Evolutionary conservation across 345 rosid species (phyloP).

Genomic region (Hibiscus tridactylites): DNA sequence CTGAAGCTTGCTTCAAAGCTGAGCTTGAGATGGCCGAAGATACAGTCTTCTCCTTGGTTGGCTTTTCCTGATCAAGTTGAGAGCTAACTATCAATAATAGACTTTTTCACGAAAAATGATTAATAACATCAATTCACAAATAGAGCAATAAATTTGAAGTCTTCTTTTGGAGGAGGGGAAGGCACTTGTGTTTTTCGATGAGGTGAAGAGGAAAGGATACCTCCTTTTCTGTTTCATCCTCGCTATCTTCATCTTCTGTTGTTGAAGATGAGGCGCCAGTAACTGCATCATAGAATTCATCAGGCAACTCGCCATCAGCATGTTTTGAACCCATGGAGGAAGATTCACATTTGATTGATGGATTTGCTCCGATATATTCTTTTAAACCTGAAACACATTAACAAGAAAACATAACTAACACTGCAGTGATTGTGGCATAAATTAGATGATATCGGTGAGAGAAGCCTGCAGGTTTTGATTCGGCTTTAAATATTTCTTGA

Average conservation of each 20-base stretch:
- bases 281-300: slow-evolving; percentile 92
- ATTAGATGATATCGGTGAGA: neutral
- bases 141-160: neutral
- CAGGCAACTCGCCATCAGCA: slow-evolving; percentile 51
- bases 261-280: slow-evolving; percentile 51
- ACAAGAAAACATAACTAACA: neutral
- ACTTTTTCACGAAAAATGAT: neutral
- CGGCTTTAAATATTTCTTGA: neutral
- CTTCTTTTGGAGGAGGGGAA: neutral
- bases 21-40: slow-evolving; percentile 86
- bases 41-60: slow-evolving; percentile 71
- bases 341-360: slow-evolving; percentile 51
- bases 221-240: slow-evolving; percentile 39
- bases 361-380: slow-evolving; percentile 91
- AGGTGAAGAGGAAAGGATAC: slow-evolving; percentile 24
- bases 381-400: slow-evolving; percentile 60
- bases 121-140: neutral
- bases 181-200: neutral
- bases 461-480: neutral
- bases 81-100: slow-evolving; percentile 18
- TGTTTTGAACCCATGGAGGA: slow-evolving; percentile 46
- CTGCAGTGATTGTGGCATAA: neutral
- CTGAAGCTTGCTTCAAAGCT: slow-evolving; percentile 60
- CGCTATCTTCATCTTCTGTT: slow-evolving; percentile 70
- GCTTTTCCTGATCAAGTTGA: slow-evolving; percentile 38